These are phyloP conservation scores for Mycena haematopus DNA, from an alignment of 768 basidiomycete species.

Conservation along the genomic window DNA sequence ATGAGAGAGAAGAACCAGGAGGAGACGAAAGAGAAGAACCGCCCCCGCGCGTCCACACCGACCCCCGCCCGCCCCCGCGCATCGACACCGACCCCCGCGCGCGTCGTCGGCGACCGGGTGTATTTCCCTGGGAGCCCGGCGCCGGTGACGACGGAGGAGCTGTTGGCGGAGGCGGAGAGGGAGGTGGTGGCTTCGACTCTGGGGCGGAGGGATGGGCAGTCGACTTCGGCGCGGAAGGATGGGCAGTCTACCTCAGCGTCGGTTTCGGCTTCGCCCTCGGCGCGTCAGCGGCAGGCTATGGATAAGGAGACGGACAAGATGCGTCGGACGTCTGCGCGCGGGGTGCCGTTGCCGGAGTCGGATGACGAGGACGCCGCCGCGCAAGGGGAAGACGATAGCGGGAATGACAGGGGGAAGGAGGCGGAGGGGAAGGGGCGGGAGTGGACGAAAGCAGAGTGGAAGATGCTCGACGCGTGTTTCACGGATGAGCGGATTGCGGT, in stretches of 20 bases:
- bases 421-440: conserved; percentile 32
- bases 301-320: too few relatives aligned
- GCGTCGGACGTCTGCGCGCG: background rate
- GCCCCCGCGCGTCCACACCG: too few relatives aligned
- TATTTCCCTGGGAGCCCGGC: conserved; percentile 60
- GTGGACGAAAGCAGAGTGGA: conserved; percentile 86
- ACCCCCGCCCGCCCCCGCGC: background rate
- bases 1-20: too few relatives aligned
- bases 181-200: conserved; percentile 39
- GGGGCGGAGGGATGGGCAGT: background rate
- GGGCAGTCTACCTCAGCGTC: too few relatives aligned
- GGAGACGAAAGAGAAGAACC: too few relatives aligned
- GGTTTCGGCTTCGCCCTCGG: too few relatives aligned
- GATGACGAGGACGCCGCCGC: background rate
- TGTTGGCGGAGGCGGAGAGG: conserved; percentile 65
- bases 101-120: conserved; percentile 58
- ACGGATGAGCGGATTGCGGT: conserved; percentile 69
- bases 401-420: background rate
- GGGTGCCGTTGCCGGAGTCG: conserved; percentile 4
- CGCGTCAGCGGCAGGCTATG: too few relatives aligned
- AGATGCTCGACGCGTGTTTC: conserved; percentile 77
- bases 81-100: conserved; percentile 39
- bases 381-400: background rate
- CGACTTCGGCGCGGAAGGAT: background rate
- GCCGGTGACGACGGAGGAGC: conserved; percentile 56